Base-by-base conservation (phyloP, 352 stramenopile genomes). In the Pythium grandisporangium region DNA sequence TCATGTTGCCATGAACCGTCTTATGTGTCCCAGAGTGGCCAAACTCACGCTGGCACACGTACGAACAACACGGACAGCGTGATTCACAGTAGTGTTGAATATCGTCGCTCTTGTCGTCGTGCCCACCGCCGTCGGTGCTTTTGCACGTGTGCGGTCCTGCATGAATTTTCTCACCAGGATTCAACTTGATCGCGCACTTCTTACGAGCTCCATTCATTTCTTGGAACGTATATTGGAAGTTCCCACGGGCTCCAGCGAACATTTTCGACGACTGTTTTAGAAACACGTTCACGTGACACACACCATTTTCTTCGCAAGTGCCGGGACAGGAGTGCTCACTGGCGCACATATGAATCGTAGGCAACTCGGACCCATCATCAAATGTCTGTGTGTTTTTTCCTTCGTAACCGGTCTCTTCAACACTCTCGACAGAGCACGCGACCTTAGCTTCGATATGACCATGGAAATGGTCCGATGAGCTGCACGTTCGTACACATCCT, bases 1-100 rank as follows among this genome's bases (percentile, higher is more conserved):
- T 57, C 78, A 89, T 92, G 53, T 92, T 92, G 24, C 75, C 78
- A 13, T 89, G 78, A 0, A 70, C 72, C 2, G 78, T 89, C 21
- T 60, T 61, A 49, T 92, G 75, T 8, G 56, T 19, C 0, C 64
- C 72, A 5, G 47, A 48, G 42, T 92, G 72, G 0, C 69, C 68
- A 34, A 52, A 63, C 22, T 68, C 63, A 34, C 84, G 82, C 6
- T 70, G 62, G 54, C 78, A 92, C 32, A 79, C 85, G 42, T 92
- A 87, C 42, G 64, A 77, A 49, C 75, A 92, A 46, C 63, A 83
- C 7, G 71, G 75, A 42, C 72, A 88, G 2, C 71, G 75, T 12
- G 62, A 60, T 10, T 84, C 61, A 30, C 75, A 92, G 25, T 82
- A 87, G 42, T 92, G 75, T 14, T 82, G 58, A 17, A 56, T 13